A percentile compares a stretch with the other conserved stretches of the same genome.
Conservation (phyloP, 2,329 filamentous ascomycete genomes). For the Ustulina deusta region DNA sequence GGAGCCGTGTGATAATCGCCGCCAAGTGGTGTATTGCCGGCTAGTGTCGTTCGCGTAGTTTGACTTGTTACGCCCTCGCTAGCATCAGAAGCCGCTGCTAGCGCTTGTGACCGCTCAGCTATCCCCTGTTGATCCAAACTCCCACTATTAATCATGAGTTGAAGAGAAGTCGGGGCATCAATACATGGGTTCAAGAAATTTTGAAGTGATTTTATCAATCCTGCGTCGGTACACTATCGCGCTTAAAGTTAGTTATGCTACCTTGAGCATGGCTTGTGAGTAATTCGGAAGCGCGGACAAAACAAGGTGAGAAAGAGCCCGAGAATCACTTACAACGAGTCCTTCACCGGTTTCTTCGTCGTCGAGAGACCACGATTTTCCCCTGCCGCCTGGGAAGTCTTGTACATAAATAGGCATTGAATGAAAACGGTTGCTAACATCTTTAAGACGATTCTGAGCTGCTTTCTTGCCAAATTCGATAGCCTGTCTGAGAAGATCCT, state of each 20-base stretch:
- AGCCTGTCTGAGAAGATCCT: conserved; percentile 69
- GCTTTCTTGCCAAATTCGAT: conserved; percentile 74
- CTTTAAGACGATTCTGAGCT: conserved; percentile 71
- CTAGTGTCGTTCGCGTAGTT: conserved; percentile 41
- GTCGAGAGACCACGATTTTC: conserved; percentile 76
- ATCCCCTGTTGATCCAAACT: conserved; percentile 56
- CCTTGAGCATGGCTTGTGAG: neutral
- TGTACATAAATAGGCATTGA: conserved; percentile 82
- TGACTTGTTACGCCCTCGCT: conserved; percentile 36
- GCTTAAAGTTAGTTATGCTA: neutral
- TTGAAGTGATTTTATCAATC: conserved; percentile 65
- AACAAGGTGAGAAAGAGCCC: neutral
- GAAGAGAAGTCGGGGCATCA: conserved; percentile 58
- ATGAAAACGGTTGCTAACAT: conserved; percentile 74
- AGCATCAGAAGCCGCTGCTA: conserved; percentile 41
- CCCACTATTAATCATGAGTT: conserved; percentile 62
- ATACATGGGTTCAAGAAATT: conserved; percentile 62
- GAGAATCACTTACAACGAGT: conserved; percentile 45
- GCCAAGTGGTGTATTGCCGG: conserved; percentile 48
- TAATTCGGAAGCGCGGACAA: neutral
- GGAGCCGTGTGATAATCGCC: conserved; percentile 45
- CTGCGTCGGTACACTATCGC: conserved; percentile 59
- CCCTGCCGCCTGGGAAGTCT: conserved; percentile 72
- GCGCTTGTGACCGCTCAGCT: conserved; percentile 53
- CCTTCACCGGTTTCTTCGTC: conserved; percentile 60